Evolutionary conservation across 2,329 filamentous ascomycete species (phyloP).

Genomic region (Colletotrichum acutatum): DNA sequence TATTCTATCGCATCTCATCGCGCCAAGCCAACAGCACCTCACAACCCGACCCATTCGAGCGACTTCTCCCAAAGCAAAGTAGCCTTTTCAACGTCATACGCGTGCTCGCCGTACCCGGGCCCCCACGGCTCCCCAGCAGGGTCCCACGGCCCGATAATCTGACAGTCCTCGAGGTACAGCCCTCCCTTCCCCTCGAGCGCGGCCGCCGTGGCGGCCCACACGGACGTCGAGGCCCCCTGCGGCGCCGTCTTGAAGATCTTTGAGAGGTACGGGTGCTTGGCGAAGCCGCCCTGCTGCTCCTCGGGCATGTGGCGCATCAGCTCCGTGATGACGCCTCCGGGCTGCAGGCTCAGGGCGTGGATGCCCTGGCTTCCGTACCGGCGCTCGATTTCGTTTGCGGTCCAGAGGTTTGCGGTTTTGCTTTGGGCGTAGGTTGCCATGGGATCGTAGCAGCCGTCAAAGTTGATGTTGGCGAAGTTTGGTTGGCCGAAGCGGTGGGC

Average conservation of each 20-base stretch:
- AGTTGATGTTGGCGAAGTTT: background rate
- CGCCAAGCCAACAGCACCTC: no score
- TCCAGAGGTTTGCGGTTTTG: background rate
- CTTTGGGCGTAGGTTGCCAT: background rate
- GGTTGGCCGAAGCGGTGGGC: background rate
- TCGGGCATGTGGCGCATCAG: no score
- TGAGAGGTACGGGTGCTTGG: background rate
- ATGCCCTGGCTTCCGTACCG: background rate
- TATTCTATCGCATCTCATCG: no score
- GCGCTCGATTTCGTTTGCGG: background rate
- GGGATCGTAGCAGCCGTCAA: background rate
- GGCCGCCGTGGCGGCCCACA: background rate
- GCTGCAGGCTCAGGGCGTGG: background rate
- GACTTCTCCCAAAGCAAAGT: background rate
- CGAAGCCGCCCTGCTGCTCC: background rate
- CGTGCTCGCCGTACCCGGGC: background rate
- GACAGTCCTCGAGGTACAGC: background rate
- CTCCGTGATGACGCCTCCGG: no score
- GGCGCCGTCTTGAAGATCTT: slow-evolving; percentile 32
- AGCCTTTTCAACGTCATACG: background rate
- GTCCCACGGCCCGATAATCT: background rate
- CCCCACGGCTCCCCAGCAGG: background rate
- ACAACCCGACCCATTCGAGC: background rate
- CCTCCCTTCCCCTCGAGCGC: background rate
- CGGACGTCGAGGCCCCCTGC: background rate